Percentiles rank a stretch among this genome's conserved stretches.
Evolutionary conservation across 2,329 filamentous ascomycete species (phyloP).

Genomic region (Botryotinia globosa): DNA sequence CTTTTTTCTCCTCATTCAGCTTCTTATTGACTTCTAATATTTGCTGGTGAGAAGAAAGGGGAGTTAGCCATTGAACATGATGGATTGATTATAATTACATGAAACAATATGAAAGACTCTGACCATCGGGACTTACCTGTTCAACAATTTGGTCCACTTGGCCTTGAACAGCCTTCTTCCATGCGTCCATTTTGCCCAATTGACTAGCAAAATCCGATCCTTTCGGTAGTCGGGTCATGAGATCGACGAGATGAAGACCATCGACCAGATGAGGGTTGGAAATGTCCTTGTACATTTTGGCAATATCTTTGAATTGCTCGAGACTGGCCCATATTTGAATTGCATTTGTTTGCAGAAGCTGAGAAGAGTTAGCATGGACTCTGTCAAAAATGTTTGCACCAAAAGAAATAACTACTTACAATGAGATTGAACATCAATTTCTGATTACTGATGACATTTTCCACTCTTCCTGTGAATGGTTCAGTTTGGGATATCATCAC

Average conservation of each 20-base stretch:
- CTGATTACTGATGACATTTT: neutral
- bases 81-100: accelerated
- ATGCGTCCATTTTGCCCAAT: neutral
- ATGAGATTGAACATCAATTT: neutral
- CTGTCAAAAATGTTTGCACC: neutral
- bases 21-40: neutral
- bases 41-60: neutral
- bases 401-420: neutral
- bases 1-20: neutral
- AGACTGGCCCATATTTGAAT: neutral
- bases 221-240: neutral
- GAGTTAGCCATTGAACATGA: neutral
- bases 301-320: neutral
- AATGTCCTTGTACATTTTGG: neutral
- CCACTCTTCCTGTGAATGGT: neutral
- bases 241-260: neutral
- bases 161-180: neutral
- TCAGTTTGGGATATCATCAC: neutral
- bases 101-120: neutral
- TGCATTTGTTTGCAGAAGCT: neutral
- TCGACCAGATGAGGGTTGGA: neutral
- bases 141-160: neutral
- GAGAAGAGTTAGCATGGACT: neutral
- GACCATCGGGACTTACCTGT: neutral
- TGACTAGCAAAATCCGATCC: neutral